Evolutionary conservation across 352 stramenopile genomes (phyloP).

Genomic region (Phytophthora citricola): DNA sequence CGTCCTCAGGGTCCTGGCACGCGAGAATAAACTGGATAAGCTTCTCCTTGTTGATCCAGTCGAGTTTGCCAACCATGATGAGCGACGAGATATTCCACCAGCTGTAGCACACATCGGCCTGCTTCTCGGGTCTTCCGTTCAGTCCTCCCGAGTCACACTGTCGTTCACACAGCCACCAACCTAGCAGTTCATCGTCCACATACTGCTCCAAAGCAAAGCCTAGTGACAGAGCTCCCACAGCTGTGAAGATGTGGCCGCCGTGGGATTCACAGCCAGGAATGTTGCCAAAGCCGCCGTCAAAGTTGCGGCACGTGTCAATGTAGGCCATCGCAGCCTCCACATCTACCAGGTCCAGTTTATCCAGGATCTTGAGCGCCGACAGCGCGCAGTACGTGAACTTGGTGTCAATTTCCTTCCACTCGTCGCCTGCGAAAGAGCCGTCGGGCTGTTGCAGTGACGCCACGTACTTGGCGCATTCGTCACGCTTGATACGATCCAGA

Average conservation of each 20-base stretch:
- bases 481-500: slow-evolving; percentile 80
- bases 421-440: slow-evolving; percentile 97
- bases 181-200: slow-evolving; percentile 90
- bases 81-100: slow-evolving; percentile 99
- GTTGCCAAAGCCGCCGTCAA: slow-evolving; percentile 94
- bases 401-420: slow-evolving; percentile 98
- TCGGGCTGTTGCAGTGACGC: slow-evolving; percentile 94
- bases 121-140: slow-evolving; percentile 99
- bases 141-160: slow-evolving; percentile 95
- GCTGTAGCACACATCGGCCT: slow-evolving; percentile 99
- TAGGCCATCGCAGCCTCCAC: slow-evolving; percentile 92
- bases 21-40: slow-evolving; percentile 94
- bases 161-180: slow-evolving; percentile 97
- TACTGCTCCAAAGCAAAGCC: slow-evolving; percentile 73
- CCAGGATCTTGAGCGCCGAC: slow-evolving; percentile 94
- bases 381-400: slow-evolving; percentile 99
- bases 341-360: slow-evolving; percentile 87
- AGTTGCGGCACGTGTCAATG: slow-evolving; percentile 97
- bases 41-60: slow-evolving; percentile 96
- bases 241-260: slow-evolving; percentile 98
- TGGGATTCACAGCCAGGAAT: slow-evolving; percentile 97
- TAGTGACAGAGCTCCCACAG: slow-evolving; percentile 95
- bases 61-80: slow-evolving; percentile 94
- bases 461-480: slow-evolving; percentile 88
- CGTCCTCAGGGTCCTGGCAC: slow-evolving; percentile 97